Conservation (phyloP, 2,329 filamentous ascomycete species). For the Graphilbum fragrans region DNA sequence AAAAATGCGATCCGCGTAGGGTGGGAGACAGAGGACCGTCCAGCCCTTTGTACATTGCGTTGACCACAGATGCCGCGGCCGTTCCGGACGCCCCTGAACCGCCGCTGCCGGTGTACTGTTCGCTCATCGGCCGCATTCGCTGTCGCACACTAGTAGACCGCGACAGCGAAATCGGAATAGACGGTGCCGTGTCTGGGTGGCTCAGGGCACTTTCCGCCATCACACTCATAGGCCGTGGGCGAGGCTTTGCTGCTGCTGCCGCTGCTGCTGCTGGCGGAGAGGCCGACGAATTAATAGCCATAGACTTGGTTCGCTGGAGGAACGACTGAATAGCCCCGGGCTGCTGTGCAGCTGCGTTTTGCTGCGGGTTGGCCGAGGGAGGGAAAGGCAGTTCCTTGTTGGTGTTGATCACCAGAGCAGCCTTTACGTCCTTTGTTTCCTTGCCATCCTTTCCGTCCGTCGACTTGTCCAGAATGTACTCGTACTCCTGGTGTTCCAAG, state of each 20-base stretch:
- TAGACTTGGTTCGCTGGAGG: constrained; percentile 50
- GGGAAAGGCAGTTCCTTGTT: constrained; percentile 85
- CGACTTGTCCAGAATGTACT: constrained; percentile 80
- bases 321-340: constrained; percentile 37
- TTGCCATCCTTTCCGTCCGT: constrained; percentile 49
- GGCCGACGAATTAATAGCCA: constrained; percentile 42
- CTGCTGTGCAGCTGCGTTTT: constrained; percentile 37
- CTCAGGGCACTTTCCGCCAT: constrained; percentile 34
- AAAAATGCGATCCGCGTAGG: constrained; percentile 48
- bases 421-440: constrained; percentile 28
- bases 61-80: constrained; percentile 58
- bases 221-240: constrained; percentile 37
- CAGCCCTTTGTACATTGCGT: constrained; percentile 74
- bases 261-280: constrained; percentile 10
- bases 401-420: constrained; percentile 30
- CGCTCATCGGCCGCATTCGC: constrained; percentile 42
- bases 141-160: constrained; percentile 42
- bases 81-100: neutral
- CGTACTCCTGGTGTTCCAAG: constrained; percentile 87
- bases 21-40: constrained; percentile 51
- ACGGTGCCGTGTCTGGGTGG: constrained; percentile 63
- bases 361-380: constrained; percentile 34
- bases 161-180: constrained; percentile 55
- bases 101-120: constrained; percentile 39
- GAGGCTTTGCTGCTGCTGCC: constrained; percentile 19